Evolutionary conservation across 192 early-diverging fungal species (phyloP), one percentile per base, ranked within the genome.

Genomic region (Coemansia sp.): DNA sequence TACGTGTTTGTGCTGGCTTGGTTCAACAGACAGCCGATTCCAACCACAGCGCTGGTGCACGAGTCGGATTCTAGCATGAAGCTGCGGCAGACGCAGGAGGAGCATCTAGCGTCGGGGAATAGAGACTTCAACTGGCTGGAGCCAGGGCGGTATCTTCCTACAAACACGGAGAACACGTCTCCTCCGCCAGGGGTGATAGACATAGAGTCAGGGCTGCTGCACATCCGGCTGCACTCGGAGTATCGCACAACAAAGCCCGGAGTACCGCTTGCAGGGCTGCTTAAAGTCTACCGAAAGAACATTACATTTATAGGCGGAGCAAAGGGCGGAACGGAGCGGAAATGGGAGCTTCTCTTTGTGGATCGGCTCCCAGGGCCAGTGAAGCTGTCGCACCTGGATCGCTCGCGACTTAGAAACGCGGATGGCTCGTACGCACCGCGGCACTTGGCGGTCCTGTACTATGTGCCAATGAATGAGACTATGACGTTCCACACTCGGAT

Each of bases 21-120:
- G 78, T 72, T 81, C 58, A 81, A 81, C 56, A 63, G 78, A 21
- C 78, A 81, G 60, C 78, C 78, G 11, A 81, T 81, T 70, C 78
- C 78, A n/a, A 76, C 73, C 5, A 72, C 78, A 15, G 52, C 69
- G 45, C 71, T 81, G 62, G 64, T 81, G 12, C 78, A 81, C 52
- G 78, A 81, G 39, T 73, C 73, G 7, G 71, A 73, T 59, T 60
- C 18, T 41, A 41, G 35, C 18, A 34, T 76, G 33, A 64, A 60
- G 62, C 70, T 81, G 43, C 68, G 78, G 12, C 39, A 45, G 15
- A 81, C 78, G 23, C 59, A 44, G 45, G n/a, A 53, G 9, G 26
- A 20, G 33, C 44, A 58, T 35, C 67, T 81, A 45, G 78, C 70
- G 12, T 35, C 69, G 23, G 67, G 59, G 14, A 81, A 73, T 67